A percentile compares a stretch with the other conserved stretches of the same genome.
These are phyloP conservation scores for Podospora pseudopauciseta DNA, from an alignment of 495 filamentous ascomycete genomes.

Conservation along the genomic window DNA sequence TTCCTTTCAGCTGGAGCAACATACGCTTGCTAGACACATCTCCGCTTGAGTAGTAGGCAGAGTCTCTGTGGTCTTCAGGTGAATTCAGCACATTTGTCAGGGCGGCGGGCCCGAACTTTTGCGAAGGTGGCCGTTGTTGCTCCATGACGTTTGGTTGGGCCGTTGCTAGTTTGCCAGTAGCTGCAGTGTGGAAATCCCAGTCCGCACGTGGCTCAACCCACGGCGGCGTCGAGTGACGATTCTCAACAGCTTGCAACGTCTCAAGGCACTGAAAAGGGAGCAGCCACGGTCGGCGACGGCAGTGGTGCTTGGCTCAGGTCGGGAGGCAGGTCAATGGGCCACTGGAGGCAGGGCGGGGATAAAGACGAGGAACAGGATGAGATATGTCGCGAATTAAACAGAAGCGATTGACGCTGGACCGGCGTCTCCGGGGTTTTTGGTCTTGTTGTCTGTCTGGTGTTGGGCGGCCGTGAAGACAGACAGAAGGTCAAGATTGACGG, in stretches of 20 bases:
- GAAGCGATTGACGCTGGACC: neutral
- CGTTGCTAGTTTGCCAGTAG: constrained; percentile 4
- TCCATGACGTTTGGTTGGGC: constrained; percentile 28
- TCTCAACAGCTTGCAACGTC: neutral
- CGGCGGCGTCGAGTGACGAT: neutral
- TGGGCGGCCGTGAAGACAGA: neutral
- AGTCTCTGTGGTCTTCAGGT: constrained; percentile 51
- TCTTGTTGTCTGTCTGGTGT: neutral
- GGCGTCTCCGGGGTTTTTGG: neutral
- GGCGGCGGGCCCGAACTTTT: constrained; percentile 46
- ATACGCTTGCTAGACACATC: constrained; percentile 56
- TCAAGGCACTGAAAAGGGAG: neutral
- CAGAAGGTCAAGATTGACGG: constrained; percentile 3
- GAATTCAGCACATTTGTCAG: constrained; percentile 49
- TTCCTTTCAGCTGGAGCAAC: constrained; percentile 18
- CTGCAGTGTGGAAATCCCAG: constrained; percentile 9
- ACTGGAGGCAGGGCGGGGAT: neutral
- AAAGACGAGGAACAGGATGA: neutral
- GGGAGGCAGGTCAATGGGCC: neutral
- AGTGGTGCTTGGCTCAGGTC: neutral
- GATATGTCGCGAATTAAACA: neutral
- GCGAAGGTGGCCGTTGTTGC: constrained; percentile 37
- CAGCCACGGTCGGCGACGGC: constrained; percentile 8
- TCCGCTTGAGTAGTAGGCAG: constrained; percentile 53
- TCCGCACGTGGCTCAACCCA: constrained; percentile 4